Conservation (phyloP, 106 monocot genomes). For the Alisma plantagoaquatica region DNA sequence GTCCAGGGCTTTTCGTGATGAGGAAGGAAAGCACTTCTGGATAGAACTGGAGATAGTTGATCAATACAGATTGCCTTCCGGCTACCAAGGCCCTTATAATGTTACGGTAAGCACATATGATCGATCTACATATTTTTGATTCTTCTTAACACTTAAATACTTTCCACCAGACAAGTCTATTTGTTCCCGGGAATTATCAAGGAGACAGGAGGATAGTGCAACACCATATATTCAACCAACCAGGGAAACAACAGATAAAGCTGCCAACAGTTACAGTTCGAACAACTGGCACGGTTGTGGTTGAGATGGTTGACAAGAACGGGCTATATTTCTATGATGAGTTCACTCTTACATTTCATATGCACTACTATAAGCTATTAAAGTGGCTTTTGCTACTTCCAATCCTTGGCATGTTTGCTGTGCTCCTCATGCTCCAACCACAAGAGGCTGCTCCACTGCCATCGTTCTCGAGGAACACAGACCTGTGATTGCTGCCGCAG, state of each 20-base stretch:
- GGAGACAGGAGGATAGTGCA: slow-evolving; percentile 72
- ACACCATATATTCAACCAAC: slow-evolving; percentile 37
- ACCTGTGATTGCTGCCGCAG: slow-evolving; percentile 15
- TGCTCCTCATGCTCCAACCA: slow-evolving; percentile 84
- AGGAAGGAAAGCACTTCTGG: slow-evolving; percentile 98
- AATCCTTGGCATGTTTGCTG: slow-evolving; percentile 86
- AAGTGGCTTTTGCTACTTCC: slow-evolving; percentile 92
- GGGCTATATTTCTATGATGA: slow-evolving; percentile 91
- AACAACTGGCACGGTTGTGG: slow-evolving; percentile 84
- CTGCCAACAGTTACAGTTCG: slow-evolving; percentile 88
- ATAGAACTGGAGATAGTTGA: slow-evolving; percentile 89
- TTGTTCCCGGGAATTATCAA: slow-evolving; percentile 97
- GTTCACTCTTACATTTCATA: slow-evolving; percentile 94
- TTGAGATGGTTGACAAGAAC: slow-evolving; percentile 98
- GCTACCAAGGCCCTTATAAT: slow-evolving; percentile 95
- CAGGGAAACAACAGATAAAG: slow-evolving; percentile 83
- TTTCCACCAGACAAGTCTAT: slow-evolving; percentile 45
- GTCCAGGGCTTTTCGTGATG: slow-evolving; percentile 79
- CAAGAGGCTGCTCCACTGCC: slow-evolving; percentile 88
- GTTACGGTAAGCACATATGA: slow-evolving; percentile 51
- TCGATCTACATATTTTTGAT: background rate
- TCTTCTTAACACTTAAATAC: background rate
- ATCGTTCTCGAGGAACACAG: slow-evolving; percentile 72
- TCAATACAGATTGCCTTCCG: slow-evolving; percentile 70
- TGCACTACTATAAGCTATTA: slow-evolving; percentile 92